Conservation (phyloP, 306 rosid genomes). For the Gastrolobium bilobum region DNA sequence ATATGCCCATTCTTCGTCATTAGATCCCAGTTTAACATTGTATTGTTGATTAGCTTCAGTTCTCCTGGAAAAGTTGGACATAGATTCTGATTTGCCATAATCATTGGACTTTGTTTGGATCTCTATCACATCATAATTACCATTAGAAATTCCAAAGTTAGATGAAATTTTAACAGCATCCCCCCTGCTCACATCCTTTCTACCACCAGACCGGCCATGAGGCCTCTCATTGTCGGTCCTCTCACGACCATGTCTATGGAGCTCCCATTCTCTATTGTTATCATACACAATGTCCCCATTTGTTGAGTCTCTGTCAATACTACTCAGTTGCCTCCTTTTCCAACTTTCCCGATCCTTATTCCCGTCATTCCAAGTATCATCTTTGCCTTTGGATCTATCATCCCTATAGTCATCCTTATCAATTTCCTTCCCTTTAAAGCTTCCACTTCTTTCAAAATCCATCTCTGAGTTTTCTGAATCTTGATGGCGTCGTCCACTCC, state of each 20-base stretch:
- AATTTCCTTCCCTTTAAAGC: slow-evolving; percentile 77
- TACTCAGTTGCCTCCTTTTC: slow-evolving; percentile 79
- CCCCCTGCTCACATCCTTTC: slow-evolving; percentile 89
- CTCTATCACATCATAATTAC: slow-evolving; percentile 97
- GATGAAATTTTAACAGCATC: slow-evolving; percentile 97
- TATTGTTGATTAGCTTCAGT: slow-evolving; percentile 70
- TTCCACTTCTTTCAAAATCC: slow-evolving; percentile 74
- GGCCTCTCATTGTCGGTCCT: slow-evolving; percentile 89
- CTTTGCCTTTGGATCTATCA: slow-evolving; percentile 81
- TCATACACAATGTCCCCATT: slow-evolving; percentile 72
- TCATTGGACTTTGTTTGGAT: slow-evolving; percentile 90
- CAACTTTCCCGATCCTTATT: slow-evolving; percentile 85
- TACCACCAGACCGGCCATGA: slow-evolving; percentile 82
- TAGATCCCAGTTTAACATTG: slow-evolving; percentile 66
- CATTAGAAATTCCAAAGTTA: slow-evolving; percentile 88
- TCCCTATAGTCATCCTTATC: slow-evolving; percentile 83
- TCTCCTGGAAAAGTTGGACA: slow-evolving; percentile 72
- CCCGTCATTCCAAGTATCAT: slow-evolving; percentile 82
- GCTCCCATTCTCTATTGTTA: slow-evolving; percentile 88
- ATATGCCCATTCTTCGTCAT: slow-evolving; percentile 79
- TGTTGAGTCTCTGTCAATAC: slow-evolving; percentile 76
- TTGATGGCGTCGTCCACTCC: slow-evolving; percentile 70
- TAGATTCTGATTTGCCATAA: slow-evolving; percentile 78
- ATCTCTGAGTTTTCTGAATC: slow-evolving; percentile 72
- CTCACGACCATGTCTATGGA: slow-evolving; percentile 90